Evolutionary conservation across 31 red algal genomes (phyloP).

Genomic region (Bonnemaisonia californica): DNA sequence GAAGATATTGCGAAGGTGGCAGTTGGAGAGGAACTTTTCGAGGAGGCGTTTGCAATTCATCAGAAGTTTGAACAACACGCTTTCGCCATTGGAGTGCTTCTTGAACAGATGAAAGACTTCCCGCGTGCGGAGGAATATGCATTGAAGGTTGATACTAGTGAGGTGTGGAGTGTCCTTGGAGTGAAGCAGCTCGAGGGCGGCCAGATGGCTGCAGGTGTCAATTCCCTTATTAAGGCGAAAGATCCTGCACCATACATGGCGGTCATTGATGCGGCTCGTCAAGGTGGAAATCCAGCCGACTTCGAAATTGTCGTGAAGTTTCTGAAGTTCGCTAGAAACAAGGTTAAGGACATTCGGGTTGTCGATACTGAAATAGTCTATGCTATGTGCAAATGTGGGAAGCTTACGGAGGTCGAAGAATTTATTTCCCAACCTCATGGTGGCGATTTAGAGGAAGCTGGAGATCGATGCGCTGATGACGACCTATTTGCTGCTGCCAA

Average conservation of each 20-base stretch:
- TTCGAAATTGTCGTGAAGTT: slow-evolving; percentile 88
- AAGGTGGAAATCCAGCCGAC: slow-evolving; percentile 74
- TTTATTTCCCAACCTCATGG: slow-evolving; percentile 89
- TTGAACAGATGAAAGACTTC: slow-evolving; percentile 92
- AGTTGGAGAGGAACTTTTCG: slow-evolving; percentile 79
- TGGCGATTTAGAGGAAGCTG: slow-evolving; percentile 93
- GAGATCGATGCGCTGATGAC: slow-evolving; percentile 92
- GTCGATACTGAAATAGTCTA: slow-evolving; percentile 98
- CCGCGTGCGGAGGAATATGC: slow-evolving; percentile 86
- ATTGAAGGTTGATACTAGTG: slow-evolving; percentile 74
- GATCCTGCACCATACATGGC: slow-evolving; percentile 82
- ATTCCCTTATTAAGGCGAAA: slow-evolving; percentile 86
- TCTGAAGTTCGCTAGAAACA: slow-evolving; percentile 92
- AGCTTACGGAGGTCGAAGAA: slow-evolving; percentile 91
- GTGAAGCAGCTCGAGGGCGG: slow-evolving; percentile 78
- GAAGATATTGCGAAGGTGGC: slow-evolving; percentile 88
- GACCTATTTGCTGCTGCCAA: slow-evolving; percentile 87
- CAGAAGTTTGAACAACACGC: slow-evolving; percentile 88
- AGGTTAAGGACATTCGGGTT: slow-evolving; percentile 85
- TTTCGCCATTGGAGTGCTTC: slow-evolving; percentile 68
- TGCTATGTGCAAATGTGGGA: slow-evolving; percentile 82
- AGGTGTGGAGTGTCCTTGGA: slow-evolving; percentile 92
- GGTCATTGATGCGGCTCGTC: slow-evolving; percentile 86
- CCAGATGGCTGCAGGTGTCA: slow-evolving; percentile 85
- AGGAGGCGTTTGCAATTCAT: slow-evolving; percentile 95